Base-by-base conservation (phyloP, 495 filamentous ascomycete genomes). In the Friedmanniomyces simplex region DNA sequence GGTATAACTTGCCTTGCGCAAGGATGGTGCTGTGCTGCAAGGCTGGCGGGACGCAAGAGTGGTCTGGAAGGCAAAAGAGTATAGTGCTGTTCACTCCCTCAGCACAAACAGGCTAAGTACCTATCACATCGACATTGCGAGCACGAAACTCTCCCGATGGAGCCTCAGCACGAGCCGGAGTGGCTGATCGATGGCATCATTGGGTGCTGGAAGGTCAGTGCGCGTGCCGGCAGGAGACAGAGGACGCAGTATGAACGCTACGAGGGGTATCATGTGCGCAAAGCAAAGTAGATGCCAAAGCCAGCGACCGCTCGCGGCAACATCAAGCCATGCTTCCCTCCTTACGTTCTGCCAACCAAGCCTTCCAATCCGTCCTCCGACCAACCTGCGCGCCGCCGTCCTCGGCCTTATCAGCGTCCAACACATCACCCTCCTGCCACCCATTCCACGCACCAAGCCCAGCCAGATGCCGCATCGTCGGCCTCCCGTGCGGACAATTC, bases 401-500 rank as follows among this genome's bases (percentile, higher is more conserved):
- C 7, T 25, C 39, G 6, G 16, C 46, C 14, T 54, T 54, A n/a
- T 62, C 50, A 16, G 22, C 76, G 74, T 76, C 85, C 53, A 75
- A 68, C 75, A 12, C 76, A 78, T 59, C 70, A 66, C 43, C 76
- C 28, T 80, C 77, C 36, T 50, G 32, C 72, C 72, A 74, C 5
- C 68, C 59, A 10, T 54, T 56, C 71, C 70, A 73, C 39, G 48
- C 58, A 3, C 66, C 69, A 54, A 91, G 66, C 20, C 82, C 80
- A 69, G 82, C 82, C 48, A 98, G 70, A 80, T 98, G 93, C 45
- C 93, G 77, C 91, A 98, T 97, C 0, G 93, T 98, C 52, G 93
- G 93, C 43, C 93, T 75, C 0, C 93, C 93, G 74, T 98, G 93
- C 51, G 93, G 93, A 73, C 93, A 98, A 69, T 96, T 97, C 93